phyloP scores from a whole-genome alignment of 2,329 filamentous ascomycete genomes.

The Exserohilum rostratum region DNA sequence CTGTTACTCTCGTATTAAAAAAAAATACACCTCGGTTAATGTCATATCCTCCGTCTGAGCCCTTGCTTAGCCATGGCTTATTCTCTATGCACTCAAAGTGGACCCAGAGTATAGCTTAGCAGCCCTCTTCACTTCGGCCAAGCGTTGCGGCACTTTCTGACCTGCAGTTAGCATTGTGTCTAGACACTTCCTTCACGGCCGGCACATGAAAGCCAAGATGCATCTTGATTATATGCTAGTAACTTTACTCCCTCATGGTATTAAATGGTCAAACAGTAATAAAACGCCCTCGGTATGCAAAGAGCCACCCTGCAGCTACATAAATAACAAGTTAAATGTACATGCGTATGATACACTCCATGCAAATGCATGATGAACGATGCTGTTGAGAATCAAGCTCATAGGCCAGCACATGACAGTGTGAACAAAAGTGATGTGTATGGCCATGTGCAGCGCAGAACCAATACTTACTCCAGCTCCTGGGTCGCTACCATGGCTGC shows the following conservation, averaged over 20 bases:
- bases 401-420: no score
- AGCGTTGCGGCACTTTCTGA: background rate
- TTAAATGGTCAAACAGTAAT: background rate
- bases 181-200: no score
- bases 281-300: background rate
- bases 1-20: no score
- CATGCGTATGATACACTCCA: background rate
- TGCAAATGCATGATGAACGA: background rate
- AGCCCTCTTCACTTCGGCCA: background rate
- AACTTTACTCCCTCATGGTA: background rate
- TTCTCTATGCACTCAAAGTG: no score
- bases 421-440: no score
- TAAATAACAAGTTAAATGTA: background rate
- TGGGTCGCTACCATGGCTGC: slow-evolving; percentile 46
- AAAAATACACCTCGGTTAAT: no score
- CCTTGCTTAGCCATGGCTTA: no score
- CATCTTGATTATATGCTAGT: background rate
- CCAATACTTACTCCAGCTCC: slow-evolving; percentile 37
- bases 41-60: no score
- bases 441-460: no score
- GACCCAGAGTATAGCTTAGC: no score
- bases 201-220: background rate
- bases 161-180: no score
- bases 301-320: background rate
- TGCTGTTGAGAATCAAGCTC: no score